phyloP scores from a whole-genome alignment of 2,329 filamentous ascomycete species.

The Aureobasidium sp. region DNA sequence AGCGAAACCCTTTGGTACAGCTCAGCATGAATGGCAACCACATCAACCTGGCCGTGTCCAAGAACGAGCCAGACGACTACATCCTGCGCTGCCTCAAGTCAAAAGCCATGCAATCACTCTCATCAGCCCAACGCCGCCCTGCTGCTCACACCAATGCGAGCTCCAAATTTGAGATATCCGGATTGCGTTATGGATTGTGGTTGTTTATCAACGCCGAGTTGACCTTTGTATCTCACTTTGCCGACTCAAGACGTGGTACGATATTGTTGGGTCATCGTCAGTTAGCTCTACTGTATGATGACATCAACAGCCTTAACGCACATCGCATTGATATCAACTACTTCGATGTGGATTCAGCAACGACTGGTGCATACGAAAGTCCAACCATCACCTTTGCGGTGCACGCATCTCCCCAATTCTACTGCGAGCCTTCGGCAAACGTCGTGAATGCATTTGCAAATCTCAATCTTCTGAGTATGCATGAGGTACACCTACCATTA shows the following conservation, averaged over 20 bases:
- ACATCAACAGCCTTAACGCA: conserved; percentile 23
- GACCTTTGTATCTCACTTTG: conserved; percentile 46
- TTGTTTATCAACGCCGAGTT: conserved; percentile 41
- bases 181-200: conserved; percentile 50
- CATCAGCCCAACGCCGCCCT: background rate
- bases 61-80: conserved; percentile 29
- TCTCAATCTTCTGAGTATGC: background rate
- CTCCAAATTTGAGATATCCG: conserved; percentile 37
- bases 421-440: conserved; percentile 23
- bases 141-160: background rate
- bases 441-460: conserved; percentile 21
- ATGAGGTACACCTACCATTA: conserved; percentile 20
- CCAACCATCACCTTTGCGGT: conserved; percentile 44
- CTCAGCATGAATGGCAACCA: conserved; percentile 15
- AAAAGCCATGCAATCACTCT: conserved; percentile 25
- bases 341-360: conserved; percentile 43
- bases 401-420: conserved; percentile 44
- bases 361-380: conserved; percentile 33
- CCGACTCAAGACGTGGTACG: conserved; percentile 44
- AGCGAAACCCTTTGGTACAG: conserved; percentile 22
- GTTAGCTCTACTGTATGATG: conserved; percentile 30
- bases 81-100: conserved; percentile 29
- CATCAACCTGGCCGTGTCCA: conserved; percentile 27
- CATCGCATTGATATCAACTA: conserved; percentile 47
- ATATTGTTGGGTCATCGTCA: conserved; percentile 36